Evolutionary conservation across 345 rosid species (phyloP).

Genomic region (Zanthoxylum bungeanum): DNA sequence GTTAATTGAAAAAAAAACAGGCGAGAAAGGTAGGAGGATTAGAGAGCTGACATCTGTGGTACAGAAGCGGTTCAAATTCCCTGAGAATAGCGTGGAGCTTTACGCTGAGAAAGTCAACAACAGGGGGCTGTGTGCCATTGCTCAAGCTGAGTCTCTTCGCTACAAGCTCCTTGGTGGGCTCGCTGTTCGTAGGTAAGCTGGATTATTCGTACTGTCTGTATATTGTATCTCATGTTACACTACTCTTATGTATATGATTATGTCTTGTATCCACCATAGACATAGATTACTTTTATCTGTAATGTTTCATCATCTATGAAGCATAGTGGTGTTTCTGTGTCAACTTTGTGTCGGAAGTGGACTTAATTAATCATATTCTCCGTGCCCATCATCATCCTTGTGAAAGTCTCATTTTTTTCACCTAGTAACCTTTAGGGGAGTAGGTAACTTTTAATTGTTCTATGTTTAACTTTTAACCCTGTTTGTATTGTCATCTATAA

Average conservation of each 20-base stretch:
- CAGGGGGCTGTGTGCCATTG: constrained; percentile 90
- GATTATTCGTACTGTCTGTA: neutral
- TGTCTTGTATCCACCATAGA: neutral
- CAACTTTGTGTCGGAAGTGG: constrained; percentile 55
- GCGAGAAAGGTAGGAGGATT: constrained; percentile 89
- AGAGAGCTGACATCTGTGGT: constrained; percentile 92
- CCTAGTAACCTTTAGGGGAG: constrained; percentile 20
- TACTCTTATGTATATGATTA: no score
- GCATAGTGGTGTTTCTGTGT: constrained; percentile 32
- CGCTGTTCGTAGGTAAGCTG: constrained; percentile 69
- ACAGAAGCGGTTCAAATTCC: constrained; percentile 79
- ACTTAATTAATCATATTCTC: constrained; percentile 27
- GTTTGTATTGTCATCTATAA: no score
- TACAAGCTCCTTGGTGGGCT: constrained; percentile 94
- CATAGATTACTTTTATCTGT: neutral
- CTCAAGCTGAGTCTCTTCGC: constrained; percentile 92
- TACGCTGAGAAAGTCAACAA: constrained; percentile 80
- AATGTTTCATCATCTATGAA: constrained; percentile 34
- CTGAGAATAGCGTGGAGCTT: constrained; percentile 76
- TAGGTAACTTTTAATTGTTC: no score
- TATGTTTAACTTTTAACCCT: no score
- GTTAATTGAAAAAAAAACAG: constrained; percentile 23
- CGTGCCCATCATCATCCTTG: constrained; percentile 8
- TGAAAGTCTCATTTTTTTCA: constrained; percentile 23
- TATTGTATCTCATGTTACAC: no score